phyloP scores from a whole-genome alignment of 2,329 filamentous ascomycete genomes.

The Chaetomium sp. region DNA sequence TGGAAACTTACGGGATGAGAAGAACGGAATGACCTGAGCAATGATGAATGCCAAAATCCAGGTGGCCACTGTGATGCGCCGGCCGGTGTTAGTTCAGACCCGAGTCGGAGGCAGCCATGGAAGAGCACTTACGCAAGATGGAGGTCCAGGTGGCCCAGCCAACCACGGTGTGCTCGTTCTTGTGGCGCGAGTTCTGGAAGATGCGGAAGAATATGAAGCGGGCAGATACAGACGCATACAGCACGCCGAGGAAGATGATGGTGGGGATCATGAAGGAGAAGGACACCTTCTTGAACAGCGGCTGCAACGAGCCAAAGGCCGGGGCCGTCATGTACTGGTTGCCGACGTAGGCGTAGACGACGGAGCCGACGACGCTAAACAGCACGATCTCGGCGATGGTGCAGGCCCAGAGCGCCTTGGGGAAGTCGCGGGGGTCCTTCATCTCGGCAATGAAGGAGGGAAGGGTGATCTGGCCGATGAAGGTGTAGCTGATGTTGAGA shows the following conservation, averaged over 20 bases:
- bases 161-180: constrained; percentile 75
- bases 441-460: constrained; percentile 96
- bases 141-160: constrained; percentile 78
- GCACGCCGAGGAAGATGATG: constrained; percentile 84
- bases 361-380: constrained; percentile 77
- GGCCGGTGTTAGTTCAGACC: neutral
- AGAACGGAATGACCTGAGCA: constrained; percentile 91
- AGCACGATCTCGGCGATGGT: constrained; percentile 86
- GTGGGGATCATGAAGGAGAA: constrained; percentile 97
- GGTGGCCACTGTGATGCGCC: constrained; percentile 52
- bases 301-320: constrained; percentile 80
- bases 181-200: constrained; percentile 77
- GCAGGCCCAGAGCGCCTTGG: constrained; percentile 88
- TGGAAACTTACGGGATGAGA: constrained; percentile 67
- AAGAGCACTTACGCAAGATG: constrained; percentile 60
- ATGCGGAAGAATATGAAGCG: constrained; percentile 91
- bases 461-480: constrained; percentile 92
- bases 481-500: constrained; percentile 94
- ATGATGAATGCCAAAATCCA: constrained; percentile 94
- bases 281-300: constrained; percentile 81
- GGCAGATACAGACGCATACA: constrained; percentile 87
- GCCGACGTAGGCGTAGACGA: constrained; percentile 86
- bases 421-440: constrained; percentile 78
- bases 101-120: constrained; percentile 4
- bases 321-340: constrained; percentile 87